Base-by-base conservation (phyloP, 352 stramenopile species). In the Globisporangium cederbergense region DNA sequence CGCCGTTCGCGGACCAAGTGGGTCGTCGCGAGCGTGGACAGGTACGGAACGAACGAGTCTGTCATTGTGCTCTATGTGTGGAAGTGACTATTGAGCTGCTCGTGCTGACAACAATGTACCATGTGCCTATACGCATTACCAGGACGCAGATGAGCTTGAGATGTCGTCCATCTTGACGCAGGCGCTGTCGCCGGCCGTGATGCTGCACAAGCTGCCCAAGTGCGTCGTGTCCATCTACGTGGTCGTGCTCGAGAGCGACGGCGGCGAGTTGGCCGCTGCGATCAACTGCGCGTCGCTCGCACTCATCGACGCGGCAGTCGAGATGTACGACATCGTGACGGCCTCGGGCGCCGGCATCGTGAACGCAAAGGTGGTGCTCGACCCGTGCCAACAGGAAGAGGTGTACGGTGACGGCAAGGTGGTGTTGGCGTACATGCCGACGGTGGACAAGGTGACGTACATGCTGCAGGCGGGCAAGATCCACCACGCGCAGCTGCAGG, bases 291-390 rank as follows among this genome's bases (percentile, higher is more conserved):
- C 91, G 34, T 97, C 89, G 22, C 73, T 97, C 32, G 91, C 91
- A 25, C 76, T 97, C 5, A 84, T 87, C 8, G 88, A 97, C 55
- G 89, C 88, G 7, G 89, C 87, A 0, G 86, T 97, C n/a, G 91
- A 97, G 73, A 95, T 97, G 77, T 95, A 90, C 58, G 91, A 97
- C 70, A 75, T 97, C 30, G 90, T 97, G 36, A 89, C 90, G 28
- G 81, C 88, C 6, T 76, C 88, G 11, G 88, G 68, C 59, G 91
- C 84, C 30, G 78, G 76, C 42, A 73, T 93, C 61, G 64, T 89
- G 28, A 76, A 86, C 42, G 38, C 43, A 14, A 58, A 74, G 30
- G 77, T 96, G 36, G 66, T 95, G 56, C 64, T 94, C 61, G 88
- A 96, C 60, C 88, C 87, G 28, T 90, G 73, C 7, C 66, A 67